Evolutionary conservation across 2,329 filamentous ascomycete species (phyloP).

Genomic region (Chrysoporthe cubensis): DNA sequence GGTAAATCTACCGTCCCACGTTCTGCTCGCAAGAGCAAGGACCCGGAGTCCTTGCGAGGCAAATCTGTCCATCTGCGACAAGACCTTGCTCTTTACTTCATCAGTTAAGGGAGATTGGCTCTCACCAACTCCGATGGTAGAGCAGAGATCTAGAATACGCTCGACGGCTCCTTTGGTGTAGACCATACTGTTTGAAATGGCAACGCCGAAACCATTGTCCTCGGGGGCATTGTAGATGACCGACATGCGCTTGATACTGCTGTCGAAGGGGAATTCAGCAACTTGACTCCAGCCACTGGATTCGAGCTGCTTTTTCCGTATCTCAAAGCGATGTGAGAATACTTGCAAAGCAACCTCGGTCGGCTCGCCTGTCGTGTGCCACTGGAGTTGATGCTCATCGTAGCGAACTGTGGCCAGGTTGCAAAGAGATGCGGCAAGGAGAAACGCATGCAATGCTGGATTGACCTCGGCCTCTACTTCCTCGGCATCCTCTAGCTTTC

Average conservation of each 20-base stretch:
- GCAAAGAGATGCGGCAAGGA: constrained; percentile 64
- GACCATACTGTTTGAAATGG: constrained; percentile 52
- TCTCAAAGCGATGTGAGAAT: constrained; percentile 70
- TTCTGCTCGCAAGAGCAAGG: constrained; percentile 70
- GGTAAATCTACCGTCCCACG: constrained; percentile 55
- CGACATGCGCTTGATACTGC: constrained; percentile 78
- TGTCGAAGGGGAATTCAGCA: constrained; percentile 79
- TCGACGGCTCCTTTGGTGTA: constrained; percentile 68
- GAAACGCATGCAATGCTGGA: constrained; percentile 54
- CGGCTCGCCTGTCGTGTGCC: constrained; percentile 71
- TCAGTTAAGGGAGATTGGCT: constrained; percentile 52
- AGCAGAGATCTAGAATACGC: constrained; percentile 61
- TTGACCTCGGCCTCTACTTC: constrained; percentile 51
- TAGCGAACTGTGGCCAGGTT: constrained; percentile 65
- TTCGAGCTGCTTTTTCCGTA: constrained; percentile 58
- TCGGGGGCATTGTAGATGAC: constrained; percentile 66
- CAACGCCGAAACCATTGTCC: constrained; percentile 41
- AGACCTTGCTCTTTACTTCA: constrained; percentile 52
- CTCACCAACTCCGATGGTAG: constrained; percentile 49
- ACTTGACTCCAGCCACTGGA: constrained; percentile 63
- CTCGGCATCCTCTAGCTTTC: constrained; percentile 38
- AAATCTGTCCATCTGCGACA: constrained; percentile 60
- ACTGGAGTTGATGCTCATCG: constrained; percentile 58
- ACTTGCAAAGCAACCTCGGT: constrained; percentile 80
- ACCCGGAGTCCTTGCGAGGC: constrained; percentile 73